Evolutionary conservation across 495 filamentous ascomycete genomes (phyloP).

Genomic region (Penicillium atrosanguineum): DNA sequence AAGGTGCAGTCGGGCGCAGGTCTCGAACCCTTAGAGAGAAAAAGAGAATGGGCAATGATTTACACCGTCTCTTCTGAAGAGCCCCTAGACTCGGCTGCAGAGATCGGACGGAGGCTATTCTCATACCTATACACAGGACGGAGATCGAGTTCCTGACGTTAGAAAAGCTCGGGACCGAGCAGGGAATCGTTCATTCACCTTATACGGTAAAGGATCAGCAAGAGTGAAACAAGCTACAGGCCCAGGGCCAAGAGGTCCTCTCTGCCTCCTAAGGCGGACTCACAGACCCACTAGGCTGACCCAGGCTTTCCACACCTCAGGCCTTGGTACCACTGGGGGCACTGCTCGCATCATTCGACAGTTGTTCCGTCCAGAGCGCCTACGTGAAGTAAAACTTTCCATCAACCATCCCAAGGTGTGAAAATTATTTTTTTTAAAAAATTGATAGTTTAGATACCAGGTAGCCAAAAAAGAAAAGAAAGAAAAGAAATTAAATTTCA

Average conservation of each 20-base stretch:
- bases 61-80: background rate
- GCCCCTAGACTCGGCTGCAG: background rate
- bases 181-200: constrained; percentile 8
- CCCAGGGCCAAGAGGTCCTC: constrained; percentile 5
- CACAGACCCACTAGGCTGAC: constrained; percentile 20
- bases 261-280: constrained; percentile 9
- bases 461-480: background rate
- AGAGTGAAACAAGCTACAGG: constrained; percentile 22
- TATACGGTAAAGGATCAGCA: constrained; percentile 18
- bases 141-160: background rate
- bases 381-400: no score
- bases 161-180: background rate
- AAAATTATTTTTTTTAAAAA: no score
- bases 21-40: no score
- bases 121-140: background rate
- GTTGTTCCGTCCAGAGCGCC: background rate
- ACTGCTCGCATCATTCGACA: constrained; percentile 3
- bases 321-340: background rate
- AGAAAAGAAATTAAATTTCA: background rate
- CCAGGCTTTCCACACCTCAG: background rate
- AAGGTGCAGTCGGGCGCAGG: background rate
- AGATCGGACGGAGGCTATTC: background rate
- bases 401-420: no score
- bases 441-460: background rate
- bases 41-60: background rate